phyloP scores from a whole-genome alignment of 768 basidiomycete species.

The Cubamyces lactineus region DNA sequence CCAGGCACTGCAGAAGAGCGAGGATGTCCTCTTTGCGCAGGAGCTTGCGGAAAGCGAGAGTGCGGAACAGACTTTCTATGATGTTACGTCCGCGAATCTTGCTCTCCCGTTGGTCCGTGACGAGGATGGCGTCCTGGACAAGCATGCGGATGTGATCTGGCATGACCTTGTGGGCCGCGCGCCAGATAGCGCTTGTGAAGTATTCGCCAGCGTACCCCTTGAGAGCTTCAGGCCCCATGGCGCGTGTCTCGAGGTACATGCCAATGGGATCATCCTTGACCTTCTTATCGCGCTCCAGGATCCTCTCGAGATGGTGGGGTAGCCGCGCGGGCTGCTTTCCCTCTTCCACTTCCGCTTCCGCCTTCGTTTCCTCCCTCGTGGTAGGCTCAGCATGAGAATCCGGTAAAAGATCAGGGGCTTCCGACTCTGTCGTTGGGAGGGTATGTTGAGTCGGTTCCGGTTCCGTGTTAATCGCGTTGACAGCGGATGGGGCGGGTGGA shows the following conservation, averaged over 20 bases:
- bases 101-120: background rate
- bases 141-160: constrained; percentile 10
- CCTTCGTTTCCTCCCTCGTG: too few species aligned
- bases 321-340: background rate
- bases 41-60: background rate
- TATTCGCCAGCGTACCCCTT: background rate
- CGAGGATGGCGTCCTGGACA: constrained; percentile 14
- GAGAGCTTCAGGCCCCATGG: background rate
- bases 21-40: constrained; percentile 6
- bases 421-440: too few species aligned
- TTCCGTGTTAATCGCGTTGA: too few species aligned
- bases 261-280: constrained; percentile 1
- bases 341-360: background rate
- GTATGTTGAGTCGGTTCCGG: too few species aligned
- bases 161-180: background rate
- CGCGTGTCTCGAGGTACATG: constrained; percentile 6
- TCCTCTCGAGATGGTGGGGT: background rate
- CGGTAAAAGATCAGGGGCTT: too few species aligned
- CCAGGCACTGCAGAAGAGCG: constrained; percentile 8
- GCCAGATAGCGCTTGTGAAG: constrained; percentile 7
- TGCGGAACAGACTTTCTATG: constrained; percentile 8
- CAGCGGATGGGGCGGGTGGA: background rate
- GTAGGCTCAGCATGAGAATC: too few species aligned
- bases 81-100: constrained; percentile 4
- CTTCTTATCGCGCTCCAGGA: background rate